Conservation (phyloP, 2,329 filamentous ascomycete genomes). For the Hymenoscyphus albidus region DNA sequence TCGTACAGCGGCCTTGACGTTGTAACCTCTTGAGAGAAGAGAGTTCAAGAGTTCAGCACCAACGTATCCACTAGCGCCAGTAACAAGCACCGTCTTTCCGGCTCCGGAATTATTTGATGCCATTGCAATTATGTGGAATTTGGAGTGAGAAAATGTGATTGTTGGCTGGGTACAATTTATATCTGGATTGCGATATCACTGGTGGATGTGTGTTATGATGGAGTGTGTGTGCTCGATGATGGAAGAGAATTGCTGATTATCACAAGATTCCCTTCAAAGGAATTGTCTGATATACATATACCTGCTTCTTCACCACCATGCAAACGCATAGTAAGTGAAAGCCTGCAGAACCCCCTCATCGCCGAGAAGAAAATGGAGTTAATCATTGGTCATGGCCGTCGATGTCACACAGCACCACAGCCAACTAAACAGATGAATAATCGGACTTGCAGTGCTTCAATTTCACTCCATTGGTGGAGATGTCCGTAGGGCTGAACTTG, state of each 20-base stretch:
- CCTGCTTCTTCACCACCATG: neutral
- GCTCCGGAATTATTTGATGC: slow-evolving; percentile 15
- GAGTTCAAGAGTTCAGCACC: slow-evolving; percentile 47
- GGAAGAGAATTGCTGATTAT: neutral
- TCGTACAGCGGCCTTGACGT: slow-evolving; percentile 44
- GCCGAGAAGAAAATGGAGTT: neutral
- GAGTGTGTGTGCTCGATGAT: neutral
- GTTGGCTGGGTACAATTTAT: neutral
- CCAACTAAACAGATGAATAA: neutral
- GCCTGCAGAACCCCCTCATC: neutral
- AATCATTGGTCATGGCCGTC: neutral
- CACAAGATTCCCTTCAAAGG: neutral
- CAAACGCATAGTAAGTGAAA: neutral
- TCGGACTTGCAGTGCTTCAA: neutral
- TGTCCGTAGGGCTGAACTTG: neutral
- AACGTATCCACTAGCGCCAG: slow-evolving; percentile 46
- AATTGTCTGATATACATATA: neutral
- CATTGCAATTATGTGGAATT: slow-evolving; percentile 3
- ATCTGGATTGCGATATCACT: neutral
- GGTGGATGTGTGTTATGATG: neutral
- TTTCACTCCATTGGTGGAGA: neutral
- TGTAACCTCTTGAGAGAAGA: slow-evolving; percentile 37
- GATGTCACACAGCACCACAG: neutral
- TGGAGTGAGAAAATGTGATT: neutral
- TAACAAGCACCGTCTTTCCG: slow-evolving; percentile 28